These are phyloP conservation scores for Stephania cephalantha DNA, from an alignment of 164 flowering plant species.

Conservation along the genomic window DNA sequence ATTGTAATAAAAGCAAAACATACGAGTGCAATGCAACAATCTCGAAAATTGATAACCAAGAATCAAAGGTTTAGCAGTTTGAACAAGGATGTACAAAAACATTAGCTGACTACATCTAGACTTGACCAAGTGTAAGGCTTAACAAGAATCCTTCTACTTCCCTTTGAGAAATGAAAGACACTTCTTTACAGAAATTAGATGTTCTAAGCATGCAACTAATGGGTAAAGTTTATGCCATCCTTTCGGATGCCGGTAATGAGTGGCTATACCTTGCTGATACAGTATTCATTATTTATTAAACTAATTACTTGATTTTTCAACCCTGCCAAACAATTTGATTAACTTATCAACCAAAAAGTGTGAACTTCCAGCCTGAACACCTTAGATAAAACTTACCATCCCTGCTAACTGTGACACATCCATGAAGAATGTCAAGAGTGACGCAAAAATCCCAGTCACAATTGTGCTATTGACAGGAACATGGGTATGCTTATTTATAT, in stretches of 20 bases:
- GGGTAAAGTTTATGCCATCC: neutral
- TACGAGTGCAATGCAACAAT: neutral
- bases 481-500: slow-evolving; percentile 57
- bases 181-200: neutral
- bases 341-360: neutral
- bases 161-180: neutral
- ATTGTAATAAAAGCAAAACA: neutral
- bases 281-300: neutral
- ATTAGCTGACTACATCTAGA: neutral
- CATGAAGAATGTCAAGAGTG: slow-evolving; percentile 71
- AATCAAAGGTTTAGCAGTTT: neutral
- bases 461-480: slow-evolving; percentile 90
- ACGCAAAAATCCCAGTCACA: slow-evolving; percentile 65
- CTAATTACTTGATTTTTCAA: neutral
- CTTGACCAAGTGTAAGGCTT: slow-evolving; percentile 1
- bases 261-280: neutral
- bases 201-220: neutral
- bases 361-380: neutral
- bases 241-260: neutral
- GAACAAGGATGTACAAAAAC: neutral
- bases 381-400: slow-evolving; percentile 53
- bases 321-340: neutral
- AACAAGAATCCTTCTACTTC: neutral
- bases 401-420: slow-evolving; percentile 91
- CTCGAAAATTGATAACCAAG: neutral